These are phyloP conservation scores for Tranzscheliella williamsii DNA, from an alignment of 1,284 basidiomycete species.

Conservation along the genomic window DNA sequence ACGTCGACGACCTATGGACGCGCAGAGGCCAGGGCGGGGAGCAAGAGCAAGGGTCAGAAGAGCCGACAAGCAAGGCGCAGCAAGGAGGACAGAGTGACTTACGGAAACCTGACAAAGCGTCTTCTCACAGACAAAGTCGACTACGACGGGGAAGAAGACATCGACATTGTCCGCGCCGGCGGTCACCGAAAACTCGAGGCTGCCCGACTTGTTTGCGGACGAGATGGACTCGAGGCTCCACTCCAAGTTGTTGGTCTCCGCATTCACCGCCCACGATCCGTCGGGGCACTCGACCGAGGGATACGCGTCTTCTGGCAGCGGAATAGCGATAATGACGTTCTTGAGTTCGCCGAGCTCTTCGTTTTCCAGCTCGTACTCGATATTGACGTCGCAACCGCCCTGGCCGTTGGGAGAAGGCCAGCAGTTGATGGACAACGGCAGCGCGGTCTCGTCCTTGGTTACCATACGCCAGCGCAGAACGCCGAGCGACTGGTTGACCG, in stretches of 20 bases:
- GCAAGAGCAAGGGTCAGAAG: neutral
- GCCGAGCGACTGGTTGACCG: conserved; percentile 79
- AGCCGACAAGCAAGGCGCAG: too few relatives aligned
- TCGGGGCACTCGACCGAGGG: conserved; percentile 74
- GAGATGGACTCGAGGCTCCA: conserved; percentile 77
- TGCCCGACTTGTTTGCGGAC: conserved; percentile 62
- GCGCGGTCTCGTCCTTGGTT: conserved; percentile 85
- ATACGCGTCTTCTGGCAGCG: conserved; percentile 80
- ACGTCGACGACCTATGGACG: conserved; percentile 67
- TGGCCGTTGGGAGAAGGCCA: conserved; percentile 92
- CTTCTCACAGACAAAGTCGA: conserved; percentile 78
- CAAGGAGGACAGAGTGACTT: conserved; percentile 3
- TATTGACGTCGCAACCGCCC: conserved; percentile 77
- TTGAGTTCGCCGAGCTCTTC: conserved; percentile 67
- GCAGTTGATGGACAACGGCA: conserved; percentile 90
- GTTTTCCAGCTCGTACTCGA: conserved; percentile 95
- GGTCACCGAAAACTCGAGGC: conserved; percentile 81
- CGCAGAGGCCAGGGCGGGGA: neutral
- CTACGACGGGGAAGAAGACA: conserved; percentile 88
- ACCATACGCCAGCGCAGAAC: conserved; percentile 85
- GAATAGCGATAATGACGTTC: conserved; percentile 86
- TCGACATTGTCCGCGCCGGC: conserved; percentile 73
- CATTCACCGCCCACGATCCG: conserved; percentile 79
- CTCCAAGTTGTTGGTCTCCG: conserved; percentile 75
- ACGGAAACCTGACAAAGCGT: conserved; percentile 64